A percentile compares a stretch with the other conserved stretches of the same genome.
These are phyloP conservation scores for Saccharomycopsis fermentans DNA, from an alignment of 805 yeast genomes.

Conservation along the genomic window DNA sequence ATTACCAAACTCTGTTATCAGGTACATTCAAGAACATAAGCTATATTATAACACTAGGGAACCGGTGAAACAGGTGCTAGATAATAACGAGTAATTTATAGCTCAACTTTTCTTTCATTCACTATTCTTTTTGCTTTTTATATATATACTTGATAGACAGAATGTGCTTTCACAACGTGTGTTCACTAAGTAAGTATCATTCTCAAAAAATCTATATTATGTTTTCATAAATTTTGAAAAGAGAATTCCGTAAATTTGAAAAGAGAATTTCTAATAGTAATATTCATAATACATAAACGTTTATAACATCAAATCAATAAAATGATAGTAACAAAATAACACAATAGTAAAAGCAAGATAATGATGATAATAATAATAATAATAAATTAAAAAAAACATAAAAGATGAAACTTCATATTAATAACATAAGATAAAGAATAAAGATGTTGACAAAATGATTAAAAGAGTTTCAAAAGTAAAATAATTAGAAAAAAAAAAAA, in stretches of 20 bases:
- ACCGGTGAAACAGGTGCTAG: conserved; percentile 79
- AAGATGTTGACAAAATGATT: neutral
- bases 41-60: conserved; percentile 79
- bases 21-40: conserved; percentile 89
- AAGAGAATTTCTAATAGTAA: too few relatives aligned
- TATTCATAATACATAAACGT: too few relatives aligned
- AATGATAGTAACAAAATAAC: neutral
- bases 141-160: neutral
- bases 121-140: neutral
- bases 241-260: too few relatives aligned
- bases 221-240: neutral
- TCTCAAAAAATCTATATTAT: neutral
- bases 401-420: neutral
- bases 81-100: neutral
- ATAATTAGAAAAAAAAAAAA: neutral
- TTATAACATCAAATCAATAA: too few relatives aligned
- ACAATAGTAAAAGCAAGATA: neutral
- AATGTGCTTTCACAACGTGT: neutral
- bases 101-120: neutral
- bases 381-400: neutral
- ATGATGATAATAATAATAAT: too few relatives aligned
- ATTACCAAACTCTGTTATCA: conserved; percentile 85
- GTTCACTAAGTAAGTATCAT: neutral
- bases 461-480: neutral
- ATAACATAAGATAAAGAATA: neutral